These are phyloP conservation scores for Tricladium varicosporioides DNA, from an alignment of 2,329 filamentous ascomycete species.

Conservation along the genomic window DNA sequence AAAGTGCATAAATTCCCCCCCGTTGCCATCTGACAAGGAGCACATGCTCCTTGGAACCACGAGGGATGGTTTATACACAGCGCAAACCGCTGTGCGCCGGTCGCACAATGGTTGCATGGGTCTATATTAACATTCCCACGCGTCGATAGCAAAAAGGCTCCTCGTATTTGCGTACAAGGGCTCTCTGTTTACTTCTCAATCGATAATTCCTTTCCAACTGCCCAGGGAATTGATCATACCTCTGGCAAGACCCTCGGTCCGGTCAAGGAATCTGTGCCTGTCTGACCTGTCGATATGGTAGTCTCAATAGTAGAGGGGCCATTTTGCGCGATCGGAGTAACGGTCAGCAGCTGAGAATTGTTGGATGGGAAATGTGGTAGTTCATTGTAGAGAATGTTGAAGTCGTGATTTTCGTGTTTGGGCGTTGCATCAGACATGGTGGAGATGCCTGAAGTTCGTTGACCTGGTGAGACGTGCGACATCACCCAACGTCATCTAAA, in stretches of 20 bases:
- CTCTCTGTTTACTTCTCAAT: constrained; percentile 18
- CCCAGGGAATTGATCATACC: constrained; percentile 25
- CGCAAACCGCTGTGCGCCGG: constrained; percentile 21
- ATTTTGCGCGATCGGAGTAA: not conserved
- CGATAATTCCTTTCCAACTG: constrained; percentile 19
- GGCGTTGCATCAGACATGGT: not conserved
- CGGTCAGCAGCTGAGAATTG: not conserved
- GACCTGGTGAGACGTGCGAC: too few species aligned
- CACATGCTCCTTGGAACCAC: constrained; percentile 26
- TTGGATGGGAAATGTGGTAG: not conserved
- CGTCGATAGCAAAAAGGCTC: constrained; percentile 22
- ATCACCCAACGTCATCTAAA: too few species aligned
- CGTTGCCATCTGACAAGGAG: constrained; percentile 26
- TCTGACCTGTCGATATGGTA: not conserved
- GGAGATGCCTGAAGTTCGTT: too few species aligned
- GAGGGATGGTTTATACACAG: constrained; percentile 20
- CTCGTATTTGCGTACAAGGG: constrained; percentile 20
- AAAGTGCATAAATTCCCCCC: constrained; percentile 24
- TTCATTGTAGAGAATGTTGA: not conserved
- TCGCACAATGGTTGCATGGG: constrained; percentile 22
- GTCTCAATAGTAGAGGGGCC: not conserved
- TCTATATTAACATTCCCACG: constrained; percentile 20
- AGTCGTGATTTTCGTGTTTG: constrained; percentile 1
- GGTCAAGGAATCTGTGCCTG: constrained; percentile 11
- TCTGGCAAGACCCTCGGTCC: constrained; percentile 21